phyloP scores from a whole-genome alignment of 257 asterid species.

The Phtheirospermum japonicum region DNA sequence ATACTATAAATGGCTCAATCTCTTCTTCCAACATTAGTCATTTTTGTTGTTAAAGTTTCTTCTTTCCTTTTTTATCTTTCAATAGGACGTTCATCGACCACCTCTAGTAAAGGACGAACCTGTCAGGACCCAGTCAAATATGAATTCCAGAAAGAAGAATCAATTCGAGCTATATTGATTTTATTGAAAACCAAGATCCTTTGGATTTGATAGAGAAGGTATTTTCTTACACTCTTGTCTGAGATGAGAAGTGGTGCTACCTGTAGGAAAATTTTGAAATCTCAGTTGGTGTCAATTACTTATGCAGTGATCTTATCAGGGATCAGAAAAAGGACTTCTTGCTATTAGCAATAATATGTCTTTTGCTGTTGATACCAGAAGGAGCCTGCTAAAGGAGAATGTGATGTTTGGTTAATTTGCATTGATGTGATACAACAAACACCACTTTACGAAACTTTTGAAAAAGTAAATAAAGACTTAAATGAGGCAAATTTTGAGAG shows the following conservation, averaged over 20 bases:
- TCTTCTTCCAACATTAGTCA: too few relatives aligned
- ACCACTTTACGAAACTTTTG: conserved; percentile 11
- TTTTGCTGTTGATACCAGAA: background rate
- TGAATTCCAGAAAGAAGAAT: conserved; percentile 91
- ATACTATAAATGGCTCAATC: too few relatives aligned
- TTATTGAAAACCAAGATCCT: conserved; percentile 98
- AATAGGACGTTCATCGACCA: too few relatives aligned
- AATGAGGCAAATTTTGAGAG: background rate
- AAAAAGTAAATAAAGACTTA: background rate
- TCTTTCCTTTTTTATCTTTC: too few relatives aligned
- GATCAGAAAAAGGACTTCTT: conserved; percentile 4
- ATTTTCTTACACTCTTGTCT: conserved; percentile 25
- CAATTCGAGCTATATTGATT: conserved; percentile 97
- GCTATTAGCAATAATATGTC: background rate
- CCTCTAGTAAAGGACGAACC: too few relatives aligned
- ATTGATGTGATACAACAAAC: background rate
- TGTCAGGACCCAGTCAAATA: too few relatives aligned
- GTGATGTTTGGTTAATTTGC: conserved; percentile 8
- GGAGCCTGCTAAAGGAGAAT: background rate
- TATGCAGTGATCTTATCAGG: conserved; percentile 19
- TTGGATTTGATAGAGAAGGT: conserved; percentile 98
- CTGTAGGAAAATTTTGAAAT: conserved; percentile 9
- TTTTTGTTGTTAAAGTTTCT: too few relatives aligned
- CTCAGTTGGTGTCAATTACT: conserved; percentile 14
- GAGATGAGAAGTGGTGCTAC: background rate